phyloP scores from a whole-genome alignment of 495 filamentous ascomycete species.

The Penicillium odoratum region DNA sequence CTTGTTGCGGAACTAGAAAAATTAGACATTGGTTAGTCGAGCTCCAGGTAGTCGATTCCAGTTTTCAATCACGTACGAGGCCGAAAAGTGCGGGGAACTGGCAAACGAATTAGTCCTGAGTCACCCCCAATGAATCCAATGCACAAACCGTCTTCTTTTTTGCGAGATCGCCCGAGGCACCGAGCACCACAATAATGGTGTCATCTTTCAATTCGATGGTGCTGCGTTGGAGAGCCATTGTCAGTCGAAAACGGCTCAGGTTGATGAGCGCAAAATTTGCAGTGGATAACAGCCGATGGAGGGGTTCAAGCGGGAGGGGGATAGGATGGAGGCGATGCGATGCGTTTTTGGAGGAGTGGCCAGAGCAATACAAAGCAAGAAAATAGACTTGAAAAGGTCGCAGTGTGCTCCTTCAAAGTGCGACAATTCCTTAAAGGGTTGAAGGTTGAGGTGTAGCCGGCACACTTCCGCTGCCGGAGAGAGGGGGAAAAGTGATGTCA shows the following conservation, averaged over 20 bases:
- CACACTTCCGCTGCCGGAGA: constrained; percentile 24
- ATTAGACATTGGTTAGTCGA: constrained; percentile 23
- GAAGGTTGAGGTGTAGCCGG: constrained; percentile 20
- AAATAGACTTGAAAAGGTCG: neutral
- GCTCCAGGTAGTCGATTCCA: neutral
- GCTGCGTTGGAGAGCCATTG: constrained; percentile 47
- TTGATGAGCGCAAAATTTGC: constrained; percentile 22
- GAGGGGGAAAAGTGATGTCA: constrained; percentile 49
- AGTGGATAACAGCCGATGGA: constrained; percentile 15
- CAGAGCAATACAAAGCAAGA: neutral
- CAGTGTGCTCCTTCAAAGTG: neutral
- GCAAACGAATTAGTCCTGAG: constrained; percentile 27
- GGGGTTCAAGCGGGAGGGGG: constrained; percentile 17
- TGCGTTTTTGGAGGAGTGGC: neutral
- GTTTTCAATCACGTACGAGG: constrained; percentile 65
- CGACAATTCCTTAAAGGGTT: constrained; percentile 6
- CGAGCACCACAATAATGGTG: constrained; percentile 95
- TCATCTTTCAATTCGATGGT: constrained; percentile 96
- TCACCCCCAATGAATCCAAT: constrained; percentile 17
- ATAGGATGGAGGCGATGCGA: neutral
- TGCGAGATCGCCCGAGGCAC: constrained; percentile 94
- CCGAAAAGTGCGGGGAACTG: constrained; percentile 99
- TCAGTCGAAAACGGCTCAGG: constrained; percentile 16
- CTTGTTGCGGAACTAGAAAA: constrained; percentile 87
- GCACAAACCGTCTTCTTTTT: constrained; percentile 97